Percentiles rank a stretch among this genome's conserved stretches.
phyloP scores from a whole-genome alignment of 306 rosid species.

The Elaeagnus macrophylla region DNA sequence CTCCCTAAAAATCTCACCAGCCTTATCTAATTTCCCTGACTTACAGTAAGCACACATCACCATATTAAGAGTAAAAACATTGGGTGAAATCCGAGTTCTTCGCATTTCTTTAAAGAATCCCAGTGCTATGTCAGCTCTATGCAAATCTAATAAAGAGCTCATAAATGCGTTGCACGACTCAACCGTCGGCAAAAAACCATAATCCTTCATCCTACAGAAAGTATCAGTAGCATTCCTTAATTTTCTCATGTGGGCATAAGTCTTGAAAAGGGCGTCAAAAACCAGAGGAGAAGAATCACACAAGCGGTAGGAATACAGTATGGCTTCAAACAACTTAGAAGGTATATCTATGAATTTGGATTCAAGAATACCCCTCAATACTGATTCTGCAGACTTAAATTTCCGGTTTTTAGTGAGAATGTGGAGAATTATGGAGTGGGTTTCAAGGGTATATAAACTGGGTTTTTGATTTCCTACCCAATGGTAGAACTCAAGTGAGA shows the following conservation, averaged over 20 bases:
- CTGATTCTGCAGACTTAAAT: slow-evolving; percentile 43
- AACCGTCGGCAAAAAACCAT: slow-evolving; percentile 60
- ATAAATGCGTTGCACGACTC: slow-evolving; percentile 70
- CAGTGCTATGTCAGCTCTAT: slow-evolving; percentile 46
- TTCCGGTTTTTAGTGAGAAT: slow-evolving; percentile 53
- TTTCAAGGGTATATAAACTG: slow-evolving; percentile 41
- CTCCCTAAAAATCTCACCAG: slow-evolving; percentile 35
- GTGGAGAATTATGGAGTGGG: slow-evolving; percentile 54
- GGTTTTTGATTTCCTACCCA: slow-evolving; percentile 55
- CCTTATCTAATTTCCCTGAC: slow-evolving; percentile 52
- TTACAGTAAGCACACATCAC: slow-evolving; percentile 56
- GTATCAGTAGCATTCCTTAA: slow-evolving; percentile 48
- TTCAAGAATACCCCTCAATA: slow-evolving; percentile 33
- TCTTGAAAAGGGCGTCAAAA: slow-evolving; percentile 70
- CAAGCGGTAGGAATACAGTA: slow-evolving; percentile 41
- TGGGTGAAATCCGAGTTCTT: slow-evolving; percentile 35
- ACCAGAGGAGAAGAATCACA: slow-evolving; percentile 62
- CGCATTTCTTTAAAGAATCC: slow-evolving; percentile 44
- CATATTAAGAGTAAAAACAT: slow-evolving; percentile 64
- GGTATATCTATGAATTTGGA: slow-evolving; percentile 31
- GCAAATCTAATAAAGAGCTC: slow-evolving; percentile 50
- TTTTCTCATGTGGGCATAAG: slow-evolving; percentile 60
- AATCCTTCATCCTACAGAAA: slow-evolving; percentile 54
- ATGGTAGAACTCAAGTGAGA: slow-evolving; percentile 59
- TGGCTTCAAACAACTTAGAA: slow-evolving; percentile 42